Conservation (phyloP, 306 rosid genomes). For the Cucurbita maxima region DNA sequence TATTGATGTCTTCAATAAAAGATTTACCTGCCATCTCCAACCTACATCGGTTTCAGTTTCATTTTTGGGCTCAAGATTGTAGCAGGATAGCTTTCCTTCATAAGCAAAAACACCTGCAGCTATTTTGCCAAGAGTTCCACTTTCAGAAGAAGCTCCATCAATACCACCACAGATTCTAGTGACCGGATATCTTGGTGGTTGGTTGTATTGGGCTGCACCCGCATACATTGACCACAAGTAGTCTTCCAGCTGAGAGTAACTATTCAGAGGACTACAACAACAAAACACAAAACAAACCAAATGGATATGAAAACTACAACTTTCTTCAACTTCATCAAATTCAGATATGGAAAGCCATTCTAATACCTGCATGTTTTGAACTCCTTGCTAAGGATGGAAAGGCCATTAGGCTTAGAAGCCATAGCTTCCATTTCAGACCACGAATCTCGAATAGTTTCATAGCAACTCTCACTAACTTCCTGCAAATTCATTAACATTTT, state of each 20-base stretch:
- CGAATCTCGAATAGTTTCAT: slow-evolving; percentile 34
- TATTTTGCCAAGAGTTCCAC: slow-evolving; percentile 26
- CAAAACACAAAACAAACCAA: not conserved
- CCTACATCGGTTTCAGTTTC: slow-evolving; percentile 25
- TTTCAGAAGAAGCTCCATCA: slow-evolving; percentile 25
- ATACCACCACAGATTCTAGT: slow-evolving; percentile 40
- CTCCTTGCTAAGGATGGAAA: slow-evolving; percentile 34
- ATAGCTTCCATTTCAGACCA: slow-evolving; percentile 49
- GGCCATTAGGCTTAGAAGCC: slow-evolving; percentile 32
- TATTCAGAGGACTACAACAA: slow-evolving; percentile 24
- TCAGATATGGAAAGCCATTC: too few relatives aligned
- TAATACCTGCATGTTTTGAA: slow-evolving; percentile 36
- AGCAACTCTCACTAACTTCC: slow-evolving; percentile 62
- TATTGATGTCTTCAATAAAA: not conserved
- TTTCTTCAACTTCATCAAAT: not conserved
- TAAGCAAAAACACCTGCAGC: slow-evolving; percentile 42
- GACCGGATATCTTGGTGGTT: slow-evolving; percentile 48
- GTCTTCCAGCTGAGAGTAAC: slow-evolving; percentile 20
- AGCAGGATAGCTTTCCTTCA: slow-evolving; percentile 29
- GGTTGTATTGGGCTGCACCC: slow-evolving; percentile 43
- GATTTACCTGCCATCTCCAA: slow-evolving; percentile 81
- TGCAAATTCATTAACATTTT: slow-evolving; percentile 10
- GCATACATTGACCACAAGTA: slow-evolving; percentile 10
- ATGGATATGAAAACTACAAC: not conserved
- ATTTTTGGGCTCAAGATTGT: slow-evolving; percentile 13